Evolutionary conservation across 176 grass and related monocot genomes (phyloP).

Genomic region (Carex cristatella): DNA sequence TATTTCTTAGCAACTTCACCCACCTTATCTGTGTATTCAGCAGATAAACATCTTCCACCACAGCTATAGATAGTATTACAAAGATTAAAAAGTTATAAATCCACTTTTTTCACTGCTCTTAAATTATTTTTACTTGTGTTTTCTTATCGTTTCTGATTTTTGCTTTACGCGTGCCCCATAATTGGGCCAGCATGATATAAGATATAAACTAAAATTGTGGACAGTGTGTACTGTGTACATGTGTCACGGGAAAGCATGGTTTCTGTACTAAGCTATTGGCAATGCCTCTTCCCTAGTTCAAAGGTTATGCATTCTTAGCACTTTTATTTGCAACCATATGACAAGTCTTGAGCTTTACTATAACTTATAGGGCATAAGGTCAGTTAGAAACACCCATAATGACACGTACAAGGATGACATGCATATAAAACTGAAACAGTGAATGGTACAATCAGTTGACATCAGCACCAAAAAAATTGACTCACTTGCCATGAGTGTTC

Average conservation of each 20-base stretch:
- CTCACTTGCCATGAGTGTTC: conserved; percentile 96
- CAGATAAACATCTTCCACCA: conserved; percentile 74
- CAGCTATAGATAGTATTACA: conserved; percentile 26
- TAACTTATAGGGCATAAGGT: not conserved
- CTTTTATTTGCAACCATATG: not conserved
- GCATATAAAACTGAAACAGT: not conserved
- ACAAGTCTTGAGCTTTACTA: not conserved
- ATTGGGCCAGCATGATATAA: not conserved
- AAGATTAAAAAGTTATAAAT: not conserved
- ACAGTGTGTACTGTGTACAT: not conserved
- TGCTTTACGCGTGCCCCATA: not conserved
- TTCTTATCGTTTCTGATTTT: not conserved
- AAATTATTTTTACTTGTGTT: not conserved
- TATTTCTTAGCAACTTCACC: conserved; percentile 57
- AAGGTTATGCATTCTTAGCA: not conserved
- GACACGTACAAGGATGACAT: not conserved
- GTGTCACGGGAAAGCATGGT: not conserved
- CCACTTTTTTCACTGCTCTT: not conserved
- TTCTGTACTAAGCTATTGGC: not conserved
- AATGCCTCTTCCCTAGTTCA: not conserved
- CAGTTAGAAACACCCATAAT: not conserved
- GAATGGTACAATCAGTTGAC: not conserved
- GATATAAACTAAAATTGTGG: not conserved
- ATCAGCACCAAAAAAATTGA: not conserved
- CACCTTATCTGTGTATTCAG: conserved; percentile 74